Conservation (phyloP, 2,329 filamentous ascomycete genomes). For the Trichoderma afroharzianum region DNA sequence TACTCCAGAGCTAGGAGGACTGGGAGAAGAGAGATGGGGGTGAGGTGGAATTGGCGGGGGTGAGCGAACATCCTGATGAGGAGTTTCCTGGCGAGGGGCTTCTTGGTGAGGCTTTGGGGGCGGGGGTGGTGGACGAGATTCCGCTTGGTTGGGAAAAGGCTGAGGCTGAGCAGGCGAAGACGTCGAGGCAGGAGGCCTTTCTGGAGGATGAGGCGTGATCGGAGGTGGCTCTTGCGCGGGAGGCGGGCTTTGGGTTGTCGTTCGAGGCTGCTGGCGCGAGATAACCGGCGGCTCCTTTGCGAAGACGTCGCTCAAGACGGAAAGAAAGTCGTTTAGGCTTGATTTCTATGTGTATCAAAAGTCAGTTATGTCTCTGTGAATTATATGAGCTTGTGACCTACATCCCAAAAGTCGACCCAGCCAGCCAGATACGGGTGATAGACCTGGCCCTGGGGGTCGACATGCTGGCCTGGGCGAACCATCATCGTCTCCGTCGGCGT, state of each 20-base stretch:
- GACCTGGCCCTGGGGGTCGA: slow-evolving; percentile 85
- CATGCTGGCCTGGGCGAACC: slow-evolving; percentile 88
- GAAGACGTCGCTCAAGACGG: slow-evolving; percentile 80
- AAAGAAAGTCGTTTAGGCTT: slow-evolving; percentile 76
- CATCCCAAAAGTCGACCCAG: slow-evolving; percentile 88
- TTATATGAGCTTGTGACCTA: slow-evolving; percentile 43
- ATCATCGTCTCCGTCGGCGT: slow-evolving; percentile 85
- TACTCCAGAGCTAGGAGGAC: slow-evolving; percentile 20
- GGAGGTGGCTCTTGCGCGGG: slow-evolving; percentile 54
- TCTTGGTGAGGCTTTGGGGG: slow-evolving; percentile 35
- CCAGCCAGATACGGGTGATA: slow-evolving; percentile 94
- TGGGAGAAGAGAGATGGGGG: slow-evolving; percentile 24
- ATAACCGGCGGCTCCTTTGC: slow-evolving; percentile 92
- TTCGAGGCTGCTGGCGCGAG: slow-evolving; percentile 57
- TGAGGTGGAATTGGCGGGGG: slow-evolving; percentile 27
- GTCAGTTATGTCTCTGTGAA: slow-evolving; percentile 1
- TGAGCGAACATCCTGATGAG: slow-evolving; percentile 17
- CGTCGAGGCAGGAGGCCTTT: slow-evolving; percentile 44
- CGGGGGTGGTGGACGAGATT: slow-evolving; percentile 50
- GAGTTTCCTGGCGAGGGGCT: background rate
- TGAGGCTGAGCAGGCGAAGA: slow-evolving; percentile 34
- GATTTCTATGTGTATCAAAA: slow-evolving; percentile 58
- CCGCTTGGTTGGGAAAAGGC: slow-evolving; percentile 32
- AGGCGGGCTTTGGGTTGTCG: slow-evolving; percentile 28
- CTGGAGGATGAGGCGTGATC: slow-evolving; percentile 68